A percentile compares a stretch with the other conserved stretches of the same genome.
Conservation (phyloP, 2,329 filamentous ascomycete species). For the Verticillium klebahnii region DNA sequence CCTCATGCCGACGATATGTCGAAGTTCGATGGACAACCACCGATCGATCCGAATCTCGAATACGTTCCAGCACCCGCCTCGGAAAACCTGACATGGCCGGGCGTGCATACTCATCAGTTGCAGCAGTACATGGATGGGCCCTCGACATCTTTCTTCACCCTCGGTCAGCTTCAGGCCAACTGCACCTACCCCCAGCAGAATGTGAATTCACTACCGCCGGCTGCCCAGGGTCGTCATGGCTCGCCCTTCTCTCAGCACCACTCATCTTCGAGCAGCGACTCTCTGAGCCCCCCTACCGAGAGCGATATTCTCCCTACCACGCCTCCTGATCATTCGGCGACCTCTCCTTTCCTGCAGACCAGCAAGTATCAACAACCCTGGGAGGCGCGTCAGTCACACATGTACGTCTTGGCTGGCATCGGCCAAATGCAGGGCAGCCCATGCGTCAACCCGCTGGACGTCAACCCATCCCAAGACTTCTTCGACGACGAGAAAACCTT, state of each 20-base stretch:
- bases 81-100: not conserved
- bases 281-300: constrained; percentile 32
- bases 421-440: not conserved
- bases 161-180: constrained; percentile 5
- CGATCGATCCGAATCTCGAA: not conserved
- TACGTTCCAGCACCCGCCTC: not conserved
- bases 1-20: not conserved
- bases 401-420: constrained; percentile 2
- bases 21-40: not conserved
- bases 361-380: constrained; percentile 6
- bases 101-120: not conserved
- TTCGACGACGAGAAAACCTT: constrained; percentile 4
- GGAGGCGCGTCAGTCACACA: constrained; percentile 1
- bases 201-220: constrained; percentile 14
- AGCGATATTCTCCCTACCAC: constrained; percentile 34
- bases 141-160: constrained; percentile 10
- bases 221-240: constrained; percentile 20
- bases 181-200: constrained; percentile 1
- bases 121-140: constrained; percentile 9
- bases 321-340: constrained; percentile 27
- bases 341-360: constrained; percentile 22
- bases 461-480: constrained; percentile 8
- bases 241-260: constrained; percentile 33
- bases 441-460: constrained; percentile 11
- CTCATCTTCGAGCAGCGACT: constrained; percentile 30